Evolutionary conservation across 306 rosid genomes (phyloP).

Genomic region (Medicago ruthenica): DNA sequence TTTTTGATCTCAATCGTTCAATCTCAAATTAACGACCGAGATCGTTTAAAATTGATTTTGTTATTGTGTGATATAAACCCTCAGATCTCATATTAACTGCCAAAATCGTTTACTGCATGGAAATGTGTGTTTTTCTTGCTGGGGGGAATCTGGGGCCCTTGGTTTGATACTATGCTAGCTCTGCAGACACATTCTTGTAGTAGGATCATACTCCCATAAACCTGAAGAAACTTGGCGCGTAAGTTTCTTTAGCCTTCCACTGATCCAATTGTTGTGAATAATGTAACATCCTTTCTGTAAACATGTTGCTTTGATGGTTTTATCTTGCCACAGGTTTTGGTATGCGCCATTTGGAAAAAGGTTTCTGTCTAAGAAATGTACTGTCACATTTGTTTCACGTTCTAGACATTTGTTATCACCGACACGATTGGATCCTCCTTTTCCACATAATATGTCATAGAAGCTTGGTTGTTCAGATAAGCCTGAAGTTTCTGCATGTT

Average conservation of each 20-base stretch:
- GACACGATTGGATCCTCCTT: slow-evolving; percentile 71
- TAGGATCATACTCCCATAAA: slow-evolving; percentile 81
- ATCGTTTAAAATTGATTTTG: background rate
- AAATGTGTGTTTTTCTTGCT: background rate
- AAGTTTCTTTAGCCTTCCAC: slow-evolving; percentile 87
- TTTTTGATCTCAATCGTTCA: background rate
- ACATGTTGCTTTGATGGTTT: slow-evolving; percentile 63
- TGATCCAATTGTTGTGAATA: slow-evolving; percentile 91
- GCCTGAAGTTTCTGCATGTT: slow-evolving; percentile 83
- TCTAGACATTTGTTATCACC: slow-evolving; percentile 65
- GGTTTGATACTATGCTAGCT: slow-evolving; percentile 47
- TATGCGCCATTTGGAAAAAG: slow-evolving; percentile 93
- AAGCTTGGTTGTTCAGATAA: slow-evolving; percentile 98
- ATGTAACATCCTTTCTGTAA: slow-evolving; percentile 68
- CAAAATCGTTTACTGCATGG: background rate
- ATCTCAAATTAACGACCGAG: background rate
- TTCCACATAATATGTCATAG: slow-evolving; percentile 84
- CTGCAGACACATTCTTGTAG: slow-evolving; percentile 76
- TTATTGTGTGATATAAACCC: background rate
- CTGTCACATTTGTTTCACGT: slow-evolving; percentile 83
- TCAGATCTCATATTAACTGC: too few relatives aligned
- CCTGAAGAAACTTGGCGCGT: slow-evolving; percentile 84
- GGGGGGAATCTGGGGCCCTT: background rate
- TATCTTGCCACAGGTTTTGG: slow-evolving; percentile 68
- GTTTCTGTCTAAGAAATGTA: slow-evolving; percentile 82